phyloP scores from a whole-genome alignment of 306 rosid genomes.

The Lathyrus tuberosus region DNA sequence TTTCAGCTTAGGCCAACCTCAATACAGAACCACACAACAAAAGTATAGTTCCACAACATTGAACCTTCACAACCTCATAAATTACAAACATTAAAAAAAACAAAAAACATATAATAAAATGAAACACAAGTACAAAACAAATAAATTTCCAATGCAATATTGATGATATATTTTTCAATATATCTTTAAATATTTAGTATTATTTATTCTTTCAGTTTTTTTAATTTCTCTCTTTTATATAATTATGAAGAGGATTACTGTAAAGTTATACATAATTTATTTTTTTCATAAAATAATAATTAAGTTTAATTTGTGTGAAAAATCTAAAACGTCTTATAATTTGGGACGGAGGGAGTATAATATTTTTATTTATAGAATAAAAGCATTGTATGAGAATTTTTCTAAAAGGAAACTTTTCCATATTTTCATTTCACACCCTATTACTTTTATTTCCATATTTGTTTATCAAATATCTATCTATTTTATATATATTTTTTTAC shows the following conservation, averaged over 20 bases:
- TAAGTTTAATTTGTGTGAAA: too few species aligned
- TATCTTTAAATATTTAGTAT: too few species aligned
- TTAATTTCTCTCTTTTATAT: too few species aligned
- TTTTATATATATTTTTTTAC: neutral
- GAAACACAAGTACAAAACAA: constrained; percentile 31
- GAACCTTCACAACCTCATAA: constrained; percentile 69
- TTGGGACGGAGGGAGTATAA: too few species aligned
- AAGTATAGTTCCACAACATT: constrained; percentile 43
- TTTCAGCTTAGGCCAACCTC: constrained; percentile 55
- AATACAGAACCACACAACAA: constrained; percentile 66
- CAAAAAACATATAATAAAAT: constrained; percentile 12
- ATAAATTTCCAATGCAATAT: too few species aligned
- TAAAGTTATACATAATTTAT: too few species aligned
- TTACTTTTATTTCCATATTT: constrained; percentile 16
- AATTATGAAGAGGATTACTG: too few species aligned
- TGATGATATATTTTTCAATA: too few species aligned
- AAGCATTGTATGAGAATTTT: constrained; percentile 26
- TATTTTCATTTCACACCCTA: neutral
- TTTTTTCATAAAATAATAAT: too few species aligned
- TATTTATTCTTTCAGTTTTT: too few species aligned
- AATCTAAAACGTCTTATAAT: too few species aligned
- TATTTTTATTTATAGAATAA: neutral
- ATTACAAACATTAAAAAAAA: constrained; percentile 39
- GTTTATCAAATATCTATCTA: neutral
- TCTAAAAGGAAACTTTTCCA: constrained; percentile 1